Evolutionary conservation across 305 asterid genomes (phyloP).

Genomic region (Fraxinus baroniana): DNA sequence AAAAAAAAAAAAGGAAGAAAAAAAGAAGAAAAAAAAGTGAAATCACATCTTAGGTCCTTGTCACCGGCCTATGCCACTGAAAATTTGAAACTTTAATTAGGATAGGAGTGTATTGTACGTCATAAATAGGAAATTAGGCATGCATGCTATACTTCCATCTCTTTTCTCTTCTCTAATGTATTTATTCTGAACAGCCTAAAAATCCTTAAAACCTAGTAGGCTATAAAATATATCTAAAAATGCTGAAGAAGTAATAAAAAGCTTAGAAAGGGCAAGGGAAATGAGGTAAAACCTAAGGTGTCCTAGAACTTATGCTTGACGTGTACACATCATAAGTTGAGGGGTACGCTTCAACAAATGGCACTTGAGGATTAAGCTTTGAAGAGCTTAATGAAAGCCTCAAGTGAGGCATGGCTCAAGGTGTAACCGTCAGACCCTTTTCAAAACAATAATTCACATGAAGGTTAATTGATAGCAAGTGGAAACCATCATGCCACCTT

Average conservation of each 20-base stretch:
- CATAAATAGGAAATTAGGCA: neutral
- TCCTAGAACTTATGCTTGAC: neutral
- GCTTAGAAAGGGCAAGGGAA: neutral
- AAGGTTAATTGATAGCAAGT: neutral
- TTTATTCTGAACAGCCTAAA: neutral
- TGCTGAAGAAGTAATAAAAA: neutral
- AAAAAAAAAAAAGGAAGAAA: too few species aligned
- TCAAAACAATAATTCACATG: neutral
- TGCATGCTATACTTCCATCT: neutral
- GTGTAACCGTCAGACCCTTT: neutral
- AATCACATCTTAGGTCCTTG: neutral
- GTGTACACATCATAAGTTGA: neutral
- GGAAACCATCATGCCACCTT: neutral
- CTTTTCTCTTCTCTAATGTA: neutral
- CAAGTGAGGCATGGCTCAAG: neutral
- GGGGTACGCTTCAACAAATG: neutral
- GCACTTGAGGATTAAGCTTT: neutral
- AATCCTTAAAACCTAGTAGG: neutral
- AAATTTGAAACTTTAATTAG: neutral
- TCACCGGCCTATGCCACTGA: neutral
- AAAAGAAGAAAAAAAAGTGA: neutral
- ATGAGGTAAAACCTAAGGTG: neutral
- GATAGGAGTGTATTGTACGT: neutral
- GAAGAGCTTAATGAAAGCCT: neutral
- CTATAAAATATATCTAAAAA: neutral